These are phyloP conservation scores for Penicillium rolfsii DNA, from an alignment of 2,329 filamentous ascomycete species.

Conservation along the genomic window DNA sequence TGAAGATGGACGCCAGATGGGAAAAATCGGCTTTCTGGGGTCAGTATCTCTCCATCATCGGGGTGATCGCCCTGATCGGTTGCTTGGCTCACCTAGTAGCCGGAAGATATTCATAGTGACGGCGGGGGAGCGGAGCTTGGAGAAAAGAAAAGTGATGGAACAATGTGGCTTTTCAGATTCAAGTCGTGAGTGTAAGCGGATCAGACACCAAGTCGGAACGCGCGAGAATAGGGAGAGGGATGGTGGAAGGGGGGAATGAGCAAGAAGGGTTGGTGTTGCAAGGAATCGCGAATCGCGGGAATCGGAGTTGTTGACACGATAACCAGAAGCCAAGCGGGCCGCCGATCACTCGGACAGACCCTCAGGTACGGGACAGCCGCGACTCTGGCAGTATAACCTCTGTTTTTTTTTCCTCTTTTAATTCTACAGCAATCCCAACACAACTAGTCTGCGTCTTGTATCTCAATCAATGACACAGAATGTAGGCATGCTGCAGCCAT, in stretches of 20 bases:
- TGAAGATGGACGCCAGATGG: constrained; percentile 91
- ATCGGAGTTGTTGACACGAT: constrained; percentile 47
- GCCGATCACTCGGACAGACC: constrained; percentile 22
- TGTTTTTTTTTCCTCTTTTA: not conserved
- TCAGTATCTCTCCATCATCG: constrained; percentile 19
- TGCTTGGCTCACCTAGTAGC: constrained; percentile 58
- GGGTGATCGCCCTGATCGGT: not conserved
- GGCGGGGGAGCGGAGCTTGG: constrained; percentile 9
- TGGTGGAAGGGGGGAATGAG: not conserved
- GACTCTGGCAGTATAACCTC: not conserved
- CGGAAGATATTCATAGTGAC: constrained; percentile 71
- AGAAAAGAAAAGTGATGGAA: not conserved
- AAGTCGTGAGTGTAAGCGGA: not conserved
- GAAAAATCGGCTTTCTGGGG: constrained; percentile 77
- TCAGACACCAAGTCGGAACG: not conserved
- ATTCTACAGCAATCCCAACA: too few relatives aligned
- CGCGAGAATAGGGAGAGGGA: not conserved
- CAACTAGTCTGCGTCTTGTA: too few relatives aligned
- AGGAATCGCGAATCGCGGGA: constrained; percentile 3
- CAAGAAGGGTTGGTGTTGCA: not conserved
- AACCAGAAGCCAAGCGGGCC: constrained; percentile 35
- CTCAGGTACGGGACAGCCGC: constrained; percentile 23
- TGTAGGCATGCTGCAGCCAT: too few relatives aligned
- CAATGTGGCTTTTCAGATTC: not conserved
- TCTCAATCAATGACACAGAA: too few relatives aligned